phyloP scores from a whole-genome alignment of 2,329 filamentous ascomycete species.

The Exophiala sideris region DNA sequence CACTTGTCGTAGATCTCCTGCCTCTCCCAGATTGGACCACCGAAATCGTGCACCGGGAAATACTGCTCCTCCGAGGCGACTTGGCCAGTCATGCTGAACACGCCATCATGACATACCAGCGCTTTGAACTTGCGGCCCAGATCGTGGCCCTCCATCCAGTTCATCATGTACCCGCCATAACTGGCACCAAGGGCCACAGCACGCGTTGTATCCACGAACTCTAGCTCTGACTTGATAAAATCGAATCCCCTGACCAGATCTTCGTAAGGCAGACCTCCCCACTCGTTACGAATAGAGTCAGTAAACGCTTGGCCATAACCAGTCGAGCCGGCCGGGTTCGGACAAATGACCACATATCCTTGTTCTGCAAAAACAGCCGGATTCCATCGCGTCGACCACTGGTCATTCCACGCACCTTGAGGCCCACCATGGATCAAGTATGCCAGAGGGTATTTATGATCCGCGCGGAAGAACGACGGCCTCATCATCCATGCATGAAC shows the following conservation, averaged over 20 bases:
- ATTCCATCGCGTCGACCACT: slow-evolving; percentile 56
- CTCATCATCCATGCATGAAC: slow-evolving; percentile 48
- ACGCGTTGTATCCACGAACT: slow-evolving; percentile 53
- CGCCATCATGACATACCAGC: slow-evolving; percentile 52
- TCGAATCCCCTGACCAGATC: slow-evolving; percentile 56
- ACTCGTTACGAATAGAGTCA: slow-evolving; percentile 50
- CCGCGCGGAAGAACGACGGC: slow-evolving; percentile 44
- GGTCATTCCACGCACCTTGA: slow-evolving; percentile 50
- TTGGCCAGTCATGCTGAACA: slow-evolving; percentile 40
- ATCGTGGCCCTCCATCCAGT: slow-evolving; percentile 56
- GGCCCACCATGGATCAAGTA: slow-evolving; percentile 56
- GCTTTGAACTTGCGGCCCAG: slow-evolving; percentile 57
- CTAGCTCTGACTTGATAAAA: slow-evolving; percentile 48
- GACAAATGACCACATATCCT: slow-evolving; percentile 58
- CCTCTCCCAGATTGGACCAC: slow-evolving; percentile 50
- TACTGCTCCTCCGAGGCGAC: slow-evolving; percentile 53
- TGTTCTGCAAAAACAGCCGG: slow-evolving; percentile 57
- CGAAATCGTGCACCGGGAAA: slow-evolving; percentile 53
- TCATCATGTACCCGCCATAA: slow-evolving; percentile 61
- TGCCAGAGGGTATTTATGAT: slow-evolving; percentile 52
- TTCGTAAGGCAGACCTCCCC: slow-evolving; percentile 54
- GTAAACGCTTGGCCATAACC: slow-evolving; percentile 57
- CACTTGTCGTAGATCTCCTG: slow-evolving; percentile 53
- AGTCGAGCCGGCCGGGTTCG: slow-evolving; percentile 58
- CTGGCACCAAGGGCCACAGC: slow-evolving; percentile 53